Evolutionary conservation across 2,329 filamentous ascomycete genomes (phyloP).

Genomic region (Diaporthe australafricana): DNA sequence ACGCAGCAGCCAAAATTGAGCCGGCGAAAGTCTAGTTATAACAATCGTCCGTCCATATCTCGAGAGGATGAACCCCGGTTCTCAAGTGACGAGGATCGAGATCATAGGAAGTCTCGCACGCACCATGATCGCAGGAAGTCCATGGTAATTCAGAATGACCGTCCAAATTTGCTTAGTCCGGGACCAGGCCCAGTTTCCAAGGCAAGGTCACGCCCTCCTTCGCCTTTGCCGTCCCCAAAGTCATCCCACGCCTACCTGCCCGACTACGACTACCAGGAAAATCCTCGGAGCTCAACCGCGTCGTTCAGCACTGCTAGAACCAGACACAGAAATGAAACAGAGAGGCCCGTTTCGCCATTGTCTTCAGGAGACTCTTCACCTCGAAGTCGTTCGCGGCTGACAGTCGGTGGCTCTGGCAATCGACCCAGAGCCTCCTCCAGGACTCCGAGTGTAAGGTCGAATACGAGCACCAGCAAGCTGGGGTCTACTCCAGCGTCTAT

Average conservation of each 20-base stretch:
- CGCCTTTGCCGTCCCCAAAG: constrained; percentile 49
- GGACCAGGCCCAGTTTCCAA: constrained; percentile 38
- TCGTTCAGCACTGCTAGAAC: constrained; percentile 32
- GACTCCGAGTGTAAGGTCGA: constrained; percentile 43
- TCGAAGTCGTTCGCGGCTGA: constrained; percentile 35
- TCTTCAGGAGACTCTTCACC: constrained; percentile 47
- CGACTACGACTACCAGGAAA: constrained; percentile 1
- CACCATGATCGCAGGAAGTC: constrained; percentile 49
- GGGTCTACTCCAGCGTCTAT: background rate
- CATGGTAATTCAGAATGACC: constrained; percentile 50
- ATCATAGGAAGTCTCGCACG: constrained; percentile 44
- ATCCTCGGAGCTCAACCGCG: constrained; percentile 25
- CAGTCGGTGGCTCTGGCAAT: constrained; percentile 4
- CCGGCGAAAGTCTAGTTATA: constrained; percentile 44
- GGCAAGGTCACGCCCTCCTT: constrained; percentile 50
- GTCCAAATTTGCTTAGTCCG: constrained; percentile 37
- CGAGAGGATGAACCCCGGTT: constrained; percentile 49
- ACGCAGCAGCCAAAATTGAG: constrained; percentile 41
- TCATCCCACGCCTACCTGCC: constrained; percentile 35
- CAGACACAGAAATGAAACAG: constrained; percentile 37
- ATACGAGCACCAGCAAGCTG: constrained; percentile 39
- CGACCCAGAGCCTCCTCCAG: constrained; percentile 43
- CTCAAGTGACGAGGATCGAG: constrained; percentile 52
- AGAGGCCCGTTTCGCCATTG: constrained; percentile 43
- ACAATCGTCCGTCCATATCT: constrained; percentile 41